These are phyloP conservation scores for Decorospora gaudefroyi DNA, from an alignment of 2,329 filamentous ascomycete genomes.

Conservation along the genomic window DNA sequence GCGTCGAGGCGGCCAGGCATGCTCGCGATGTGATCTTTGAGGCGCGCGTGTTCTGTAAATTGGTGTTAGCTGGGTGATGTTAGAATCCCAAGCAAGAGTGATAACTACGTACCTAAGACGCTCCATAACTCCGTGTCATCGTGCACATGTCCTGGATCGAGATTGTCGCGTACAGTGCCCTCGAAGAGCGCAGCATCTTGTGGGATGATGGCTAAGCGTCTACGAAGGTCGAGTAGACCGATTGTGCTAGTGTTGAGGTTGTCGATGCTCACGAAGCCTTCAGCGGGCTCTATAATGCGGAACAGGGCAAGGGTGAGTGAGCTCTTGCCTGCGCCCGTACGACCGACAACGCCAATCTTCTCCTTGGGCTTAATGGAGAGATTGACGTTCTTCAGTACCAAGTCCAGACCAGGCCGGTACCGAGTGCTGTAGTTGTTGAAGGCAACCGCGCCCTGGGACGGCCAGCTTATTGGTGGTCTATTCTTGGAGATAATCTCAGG, in stretches of 20 bases:
- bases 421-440: constrained; percentile 95
- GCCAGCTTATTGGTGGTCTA: constrained; percentile 88
- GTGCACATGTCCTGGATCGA: constrained; percentile 91
- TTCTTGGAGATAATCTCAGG: constrained; percentile 90
- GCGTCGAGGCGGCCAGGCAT: constrained; percentile 93
- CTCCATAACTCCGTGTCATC: constrained; percentile 98
- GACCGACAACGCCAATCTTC: constrained; percentile 96
- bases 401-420: constrained; percentile 85
- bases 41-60: constrained; percentile 77
- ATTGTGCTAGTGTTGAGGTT: constrained; percentile 86
- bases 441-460: constrained; percentile 80
- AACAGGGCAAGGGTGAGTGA: constrained; percentile 91
- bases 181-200: constrained; percentile 97
- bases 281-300: constrained; percentile 87
- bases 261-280: constrained; percentile 87
- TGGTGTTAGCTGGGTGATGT: constrained; percentile 23
- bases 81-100: not conserved
- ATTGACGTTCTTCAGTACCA: constrained; percentile 91
- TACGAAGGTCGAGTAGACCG: constrained; percentile 83
- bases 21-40: constrained; percentile 83
- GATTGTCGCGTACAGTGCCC: constrained; percentile 88
- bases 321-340: constrained; percentile 94
- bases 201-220: constrained; percentile 92
- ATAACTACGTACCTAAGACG: constrained; percentile 71
- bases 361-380: constrained; percentile 93